phyloP scores from a whole-genome alignment of 805 yeast species.

The Candida ovalis region DNA sequence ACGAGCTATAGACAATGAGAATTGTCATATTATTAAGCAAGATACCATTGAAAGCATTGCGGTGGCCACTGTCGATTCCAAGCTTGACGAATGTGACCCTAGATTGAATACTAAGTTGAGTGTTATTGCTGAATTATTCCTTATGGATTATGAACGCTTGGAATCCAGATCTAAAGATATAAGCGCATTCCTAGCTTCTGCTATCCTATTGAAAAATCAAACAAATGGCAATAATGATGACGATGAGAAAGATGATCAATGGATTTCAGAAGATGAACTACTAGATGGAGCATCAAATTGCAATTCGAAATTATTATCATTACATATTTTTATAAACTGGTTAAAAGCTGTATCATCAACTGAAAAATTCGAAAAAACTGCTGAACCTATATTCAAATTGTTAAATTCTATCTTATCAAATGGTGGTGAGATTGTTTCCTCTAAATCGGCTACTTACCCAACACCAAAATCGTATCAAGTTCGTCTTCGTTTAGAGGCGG shows the following conservation, averaged over 20 bases:
- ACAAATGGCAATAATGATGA: conserved; percentile 37
- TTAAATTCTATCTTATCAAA: conserved; percentile 63
- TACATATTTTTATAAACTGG: conserved; percentile 59
- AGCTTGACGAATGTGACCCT: conserved; percentile 32
- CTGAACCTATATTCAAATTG: conserved; percentile 64
- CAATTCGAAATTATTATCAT: conserved; percentile 33
- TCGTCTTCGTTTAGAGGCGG: conserved; percentile 65
- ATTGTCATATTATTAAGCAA: neutral
- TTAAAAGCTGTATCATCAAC: conserved; percentile 34
- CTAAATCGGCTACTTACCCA: conserved; percentile 41
- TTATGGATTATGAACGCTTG: conserved; percentile 40
- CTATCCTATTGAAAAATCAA: conserved; percentile 54
- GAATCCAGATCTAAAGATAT: conserved; percentile 55
- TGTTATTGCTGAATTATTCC: conserved; percentile 55
- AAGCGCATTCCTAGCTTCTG: conserved; percentile 56
- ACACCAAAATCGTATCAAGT: conserved; percentile 64
- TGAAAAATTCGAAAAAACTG: conserved; percentile 38
- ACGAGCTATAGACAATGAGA: conserved; percentile 34
- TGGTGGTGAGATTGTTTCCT: conserved; percentile 70
- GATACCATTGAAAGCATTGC: conserved; percentile 37
- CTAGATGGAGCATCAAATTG: conserved; percentile 14
- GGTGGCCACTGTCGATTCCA: conserved; percentile 44
- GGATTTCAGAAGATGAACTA: conserved; percentile 27
- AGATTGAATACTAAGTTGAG: conserved; percentile 55
- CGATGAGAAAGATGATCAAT: conserved; percentile 39